A percentile compares a stretch with the other conserved stretches of the same genome.
Evolutionary conservation across 2,329 filamentous ascomycete species (phyloP).

Genomic region (Colletotrichum graminicola): DNA sequence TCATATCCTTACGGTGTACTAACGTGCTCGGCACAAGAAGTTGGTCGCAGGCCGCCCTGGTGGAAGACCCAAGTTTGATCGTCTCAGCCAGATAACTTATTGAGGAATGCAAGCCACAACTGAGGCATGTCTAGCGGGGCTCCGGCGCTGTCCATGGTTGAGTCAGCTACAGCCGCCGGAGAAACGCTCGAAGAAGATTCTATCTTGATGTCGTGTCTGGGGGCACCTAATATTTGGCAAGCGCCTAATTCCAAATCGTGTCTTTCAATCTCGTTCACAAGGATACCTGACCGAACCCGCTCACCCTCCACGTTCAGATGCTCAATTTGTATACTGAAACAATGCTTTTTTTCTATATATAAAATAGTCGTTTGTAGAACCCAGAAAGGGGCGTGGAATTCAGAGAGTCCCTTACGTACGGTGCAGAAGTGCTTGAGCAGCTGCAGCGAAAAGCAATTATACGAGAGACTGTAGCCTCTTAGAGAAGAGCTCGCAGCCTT

Average conservation of each 20-base stretch:
- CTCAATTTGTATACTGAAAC: not conserved
- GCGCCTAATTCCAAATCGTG: not conserved
- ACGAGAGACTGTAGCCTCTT: not conserved
- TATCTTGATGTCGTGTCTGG: not conserved
- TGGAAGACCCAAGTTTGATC: not conserved
- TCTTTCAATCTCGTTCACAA: not conserved
- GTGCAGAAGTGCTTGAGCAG: not conserved
- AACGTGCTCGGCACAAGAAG: not conserved
- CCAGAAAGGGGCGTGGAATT: not conserved
- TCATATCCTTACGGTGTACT: not conserved
- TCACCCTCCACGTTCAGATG: not conserved
- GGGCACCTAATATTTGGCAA: not conserved
- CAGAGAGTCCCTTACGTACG: not conserved
- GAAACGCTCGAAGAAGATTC: not conserved
- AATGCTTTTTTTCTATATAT: too few relatives aligned
- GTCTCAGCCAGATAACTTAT: not conserved
- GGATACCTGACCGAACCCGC: not conserved
- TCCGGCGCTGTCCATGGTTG: not conserved
- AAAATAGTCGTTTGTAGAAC: not conserved
- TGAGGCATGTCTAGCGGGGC: not conserved
- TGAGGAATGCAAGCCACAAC: not conserved
- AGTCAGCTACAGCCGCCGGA: not conserved
- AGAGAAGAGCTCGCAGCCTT: not conserved
- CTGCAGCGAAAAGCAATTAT: not conserved
- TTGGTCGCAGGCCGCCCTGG: not conserved